Conservation (phyloP, 352 stramenopile species). For the Plasmopara viticola region DNA sequence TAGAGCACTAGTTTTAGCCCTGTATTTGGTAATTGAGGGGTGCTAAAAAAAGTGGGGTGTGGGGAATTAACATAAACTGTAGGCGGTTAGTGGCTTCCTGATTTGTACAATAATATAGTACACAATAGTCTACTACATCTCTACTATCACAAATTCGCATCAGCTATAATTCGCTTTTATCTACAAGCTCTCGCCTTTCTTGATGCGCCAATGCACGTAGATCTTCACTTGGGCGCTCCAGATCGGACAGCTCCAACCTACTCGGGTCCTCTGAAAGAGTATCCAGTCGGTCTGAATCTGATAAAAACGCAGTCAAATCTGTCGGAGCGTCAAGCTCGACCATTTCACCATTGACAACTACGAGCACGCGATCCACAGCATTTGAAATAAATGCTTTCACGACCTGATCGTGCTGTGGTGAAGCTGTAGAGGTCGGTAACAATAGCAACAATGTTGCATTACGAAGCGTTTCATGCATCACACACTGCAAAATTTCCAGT, state of each 20-base stretch:
- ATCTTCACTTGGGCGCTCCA: slow-evolving; percentile 12
- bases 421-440: slow-evolving; percentile 83
- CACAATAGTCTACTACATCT: too few relatives aligned
- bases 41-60: too few relatives aligned
- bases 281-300: slow-evolving; percentile 34
- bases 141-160: too few relatives aligned
- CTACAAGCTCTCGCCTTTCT: slow-evolving; percentile 1
- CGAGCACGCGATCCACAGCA: slow-evolving; percentile 94
- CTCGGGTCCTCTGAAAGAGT: slow-evolving; percentile 12
- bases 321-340: slow-evolving; percentile 40
- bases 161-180: too few relatives aligned
- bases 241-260: slow-evolving; percentile 19
- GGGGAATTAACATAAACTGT: too few relatives aligned
- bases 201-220: slow-evolving; percentile 14
- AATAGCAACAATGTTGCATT: slow-evolving; percentile 95
- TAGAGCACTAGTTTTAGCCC: too few relatives aligned
- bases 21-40: too few relatives aligned
- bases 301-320: slow-evolving; percentile 38
- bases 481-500: slow-evolving; percentile 50
- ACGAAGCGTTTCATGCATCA: slow-evolving; percentile 85
- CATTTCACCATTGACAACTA: slow-evolving; percentile 89
- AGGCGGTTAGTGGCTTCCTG: too few relatives aligned
- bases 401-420: slow-evolving; percentile 17
- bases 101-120: too few relatives aligned
- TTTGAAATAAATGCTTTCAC: slow-evolving; percentile 68